These are phyloP conservation scores for Phlebiopsis flavidoalba DNA, from an alignment of 768 basidiomycete species.

Conservation along the genomic window DNA sequence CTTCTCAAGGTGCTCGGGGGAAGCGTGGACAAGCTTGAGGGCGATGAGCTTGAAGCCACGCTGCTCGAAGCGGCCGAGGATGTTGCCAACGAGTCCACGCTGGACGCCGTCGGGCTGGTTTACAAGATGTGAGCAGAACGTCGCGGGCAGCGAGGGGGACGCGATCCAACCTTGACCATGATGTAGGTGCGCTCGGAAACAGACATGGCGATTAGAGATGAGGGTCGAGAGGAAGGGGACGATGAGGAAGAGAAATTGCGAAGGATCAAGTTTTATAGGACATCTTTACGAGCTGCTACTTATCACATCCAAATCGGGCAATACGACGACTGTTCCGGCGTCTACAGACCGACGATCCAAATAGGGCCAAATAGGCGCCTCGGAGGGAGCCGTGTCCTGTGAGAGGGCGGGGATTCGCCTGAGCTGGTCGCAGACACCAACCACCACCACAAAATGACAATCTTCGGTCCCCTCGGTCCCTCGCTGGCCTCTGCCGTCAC, in stretches of 20 bases:
- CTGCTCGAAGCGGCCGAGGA: constrained; percentile 94
- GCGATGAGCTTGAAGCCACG: constrained; percentile 98
- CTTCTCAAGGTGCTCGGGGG: constrained; percentile 83
- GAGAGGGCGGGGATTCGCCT: constrained; percentile 5
- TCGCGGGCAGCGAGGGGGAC: neutral
- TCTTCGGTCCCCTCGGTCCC: constrained; percentile 61
- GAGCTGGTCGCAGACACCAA: neutral
- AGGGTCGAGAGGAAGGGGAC: constrained; percentile 12
- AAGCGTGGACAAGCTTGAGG: constrained; percentile 82
- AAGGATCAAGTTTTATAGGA: constrained; percentile 13
- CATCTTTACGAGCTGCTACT: constrained; percentile 3
- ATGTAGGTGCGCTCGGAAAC: constrained; percentile 90
- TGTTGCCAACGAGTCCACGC: constrained; percentile 90
- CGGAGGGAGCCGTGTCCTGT: constrained; percentile 21
- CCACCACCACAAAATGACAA: constrained; percentile 25
- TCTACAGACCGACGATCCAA: neutral
- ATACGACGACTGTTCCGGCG: neutral
- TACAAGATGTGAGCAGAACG: neutral
- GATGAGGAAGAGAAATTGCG: constrained; percentile 19
- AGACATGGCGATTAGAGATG: constrained; percentile 49
- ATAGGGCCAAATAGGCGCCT: constrained; percentile 7
- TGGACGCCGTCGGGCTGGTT: constrained; percentile 98
- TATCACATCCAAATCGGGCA: constrained; percentile 21
- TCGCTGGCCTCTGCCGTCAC: constrained; percentile 77
- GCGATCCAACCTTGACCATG: constrained; percentile 86